Evolutionary conservation across 1,284 basidiomycete genomes (phyloP).

Genomic region (Abortiporus biennis): DNA sequence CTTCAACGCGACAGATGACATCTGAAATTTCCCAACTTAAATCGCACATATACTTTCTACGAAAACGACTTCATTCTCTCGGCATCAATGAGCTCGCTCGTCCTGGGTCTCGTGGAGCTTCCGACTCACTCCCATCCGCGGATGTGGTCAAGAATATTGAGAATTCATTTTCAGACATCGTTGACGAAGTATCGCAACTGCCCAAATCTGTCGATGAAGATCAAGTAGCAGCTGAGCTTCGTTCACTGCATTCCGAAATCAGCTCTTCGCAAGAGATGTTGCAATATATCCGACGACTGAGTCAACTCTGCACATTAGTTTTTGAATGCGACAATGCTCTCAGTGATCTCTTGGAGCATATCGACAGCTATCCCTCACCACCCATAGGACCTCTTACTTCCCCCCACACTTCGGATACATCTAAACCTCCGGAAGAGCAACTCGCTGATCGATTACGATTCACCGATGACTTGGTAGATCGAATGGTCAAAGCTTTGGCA

Average conservation of each 20-base stretch:
- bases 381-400: conserved; percentile 50
- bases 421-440: conserved; percentile 55
- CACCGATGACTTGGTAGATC: conserved; percentile 44
- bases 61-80: conserved; percentile 56
- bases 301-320: too few species aligned
- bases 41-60: conserved; percentile 28
- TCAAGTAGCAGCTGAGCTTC: conserved; percentile 46
- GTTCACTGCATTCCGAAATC: conserved; percentile 54
- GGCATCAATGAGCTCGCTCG: conserved; percentile 49
- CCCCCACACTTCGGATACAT: conserved; percentile 34
- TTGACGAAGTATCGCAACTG: conserved; percentile 38
- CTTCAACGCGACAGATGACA: conserved; percentile 17
- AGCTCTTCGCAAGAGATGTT: conserved; percentile 39
- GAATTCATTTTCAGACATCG: conserved; percentile 39
- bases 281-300: too few species aligned
- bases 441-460: conserved; percentile 55
- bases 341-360: conserved; percentile 76
- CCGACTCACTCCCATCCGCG: conserved; percentile 43
- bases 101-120: conserved; percentile 34
- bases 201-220: conserved; percentile 35
- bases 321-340: conserved; percentile 69
- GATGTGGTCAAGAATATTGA: conserved; percentile 40
- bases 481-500: conserved; percentile 36
- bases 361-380: conserved; percentile 66
- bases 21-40: conserved; percentile 24